Base-by-base conservation (phyloP, 306 rosid species). In the Acacia confusa region DNA sequence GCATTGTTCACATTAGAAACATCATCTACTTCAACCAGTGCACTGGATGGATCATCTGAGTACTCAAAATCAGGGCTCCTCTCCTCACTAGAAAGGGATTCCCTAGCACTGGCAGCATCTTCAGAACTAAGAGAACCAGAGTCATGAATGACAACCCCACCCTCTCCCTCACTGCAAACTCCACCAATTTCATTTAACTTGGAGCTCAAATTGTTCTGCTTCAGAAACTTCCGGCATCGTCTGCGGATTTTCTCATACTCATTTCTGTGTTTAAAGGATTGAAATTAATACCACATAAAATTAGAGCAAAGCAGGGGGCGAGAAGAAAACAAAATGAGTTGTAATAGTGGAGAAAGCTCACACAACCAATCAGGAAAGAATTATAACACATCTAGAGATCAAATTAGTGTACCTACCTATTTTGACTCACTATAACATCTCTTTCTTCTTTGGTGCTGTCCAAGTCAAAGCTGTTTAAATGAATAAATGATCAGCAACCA, bases 81-180 rank as follows among this genome's bases (percentile, higher is more conserved):
- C 43, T 89, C 99, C 83, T 84, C 97, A 87, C 99, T 91, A 67
- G 98, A 96, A 76, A 96, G 97, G 84, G 99, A 96, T 69, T 91
- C 95, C 76, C 97, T 87, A 69, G 98, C 98, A 47, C 97, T 94
- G 11, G 90, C 92, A 80, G 84, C 97, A 34, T 96, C 99, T 81
- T 90, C 98, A 0, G 99, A 96, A 92, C 94, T 91, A 63, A 94
- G 95, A 86, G 97, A 96, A 79, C 87, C 90, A 57, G 91, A 80
- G 76, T 87, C 88, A 79, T 85, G 97, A 79, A 85, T 84, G 74
- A 84, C 75, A 76, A 79, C 81, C 43, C 88, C 82, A 38, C 91
- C 74, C 82, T 88, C 94, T 72, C 90, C 95, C 58, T 88, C 87
- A 75, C 67, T 85, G 80, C 85, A 80, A 70, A 84, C 75, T 87